phyloP scores from a whole-genome alignment of 495 filamentous ascomycete genomes.

The Penicillium crystallinum region DNA sequence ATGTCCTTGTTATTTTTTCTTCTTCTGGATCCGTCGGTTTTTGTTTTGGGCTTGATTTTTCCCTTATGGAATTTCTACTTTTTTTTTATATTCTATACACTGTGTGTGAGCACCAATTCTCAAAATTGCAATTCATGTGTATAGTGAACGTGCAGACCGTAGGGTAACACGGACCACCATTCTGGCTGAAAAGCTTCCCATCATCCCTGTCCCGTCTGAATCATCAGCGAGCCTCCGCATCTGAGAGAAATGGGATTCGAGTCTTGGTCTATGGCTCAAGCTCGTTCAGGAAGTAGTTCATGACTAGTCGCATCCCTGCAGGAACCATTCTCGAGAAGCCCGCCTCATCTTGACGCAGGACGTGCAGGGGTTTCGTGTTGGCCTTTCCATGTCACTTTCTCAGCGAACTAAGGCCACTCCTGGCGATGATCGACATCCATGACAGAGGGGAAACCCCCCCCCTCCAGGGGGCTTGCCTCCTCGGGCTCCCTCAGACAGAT shows the following conservation, averaged over 20 bases:
- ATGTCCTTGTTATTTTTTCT: constrained; percentile 12
- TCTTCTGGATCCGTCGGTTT: constrained; percentile 13
- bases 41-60: constrained; percentile 15
- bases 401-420: background rate
- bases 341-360: constrained; percentile 10
- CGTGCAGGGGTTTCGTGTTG: constrained; percentile 16
- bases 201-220: constrained; percentile 16
- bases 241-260: too few species aligned
- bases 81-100: constrained; percentile 5
- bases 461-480: background rate
- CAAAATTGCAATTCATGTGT: background rate
- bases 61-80: constrained; percentile 12
- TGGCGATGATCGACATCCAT: background rate
- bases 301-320: constrained; percentile 21
- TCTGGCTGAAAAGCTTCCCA: too few species aligned
- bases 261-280: background rate
- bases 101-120: background rate
- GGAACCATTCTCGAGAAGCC: constrained; percentile 7
- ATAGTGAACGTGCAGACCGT: too few species aligned
- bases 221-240: constrained; percentile 17
- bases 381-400: constrained; percentile 5
- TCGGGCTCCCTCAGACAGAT: background rate
- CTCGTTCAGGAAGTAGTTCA: constrained; percentile 15
- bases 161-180: too few species aligned
- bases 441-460: too few species aligned